These are phyloP conservation scores for Clavispora asparagi DNA, from an alignment of 805 yeast genomes.

Conservation along the genomic window DNA sequence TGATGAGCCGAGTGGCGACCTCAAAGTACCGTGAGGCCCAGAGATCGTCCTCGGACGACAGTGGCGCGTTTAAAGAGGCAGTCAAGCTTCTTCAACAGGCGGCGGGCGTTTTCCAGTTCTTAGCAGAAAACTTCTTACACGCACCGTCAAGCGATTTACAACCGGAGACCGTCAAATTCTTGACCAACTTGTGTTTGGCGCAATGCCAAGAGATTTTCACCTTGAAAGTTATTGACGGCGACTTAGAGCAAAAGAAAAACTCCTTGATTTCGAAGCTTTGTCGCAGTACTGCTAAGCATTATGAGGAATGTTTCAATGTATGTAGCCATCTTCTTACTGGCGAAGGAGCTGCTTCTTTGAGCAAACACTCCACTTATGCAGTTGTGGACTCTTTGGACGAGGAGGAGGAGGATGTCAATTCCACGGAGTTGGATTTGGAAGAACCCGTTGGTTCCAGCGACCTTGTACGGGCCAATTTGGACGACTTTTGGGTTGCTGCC, in stretches of 20 bases:
- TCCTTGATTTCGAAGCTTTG: slow-evolving; percentile 74
- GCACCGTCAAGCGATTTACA: slow-evolving; percentile 80
- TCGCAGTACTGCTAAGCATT: slow-evolving; percentile 52
- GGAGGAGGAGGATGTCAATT: slow-evolving; percentile 15
- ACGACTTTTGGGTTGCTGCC: slow-evolving; percentile 46
- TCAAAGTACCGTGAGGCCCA: slow-evolving; percentile 24
- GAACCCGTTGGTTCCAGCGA: slow-evolving; percentile 9
- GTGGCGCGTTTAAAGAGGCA: slow-evolving; percentile 50
- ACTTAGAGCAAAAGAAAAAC: slow-evolving; percentile 49
- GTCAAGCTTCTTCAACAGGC: slow-evolving; percentile 64
- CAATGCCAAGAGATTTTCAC: slow-evolving; percentile 87
- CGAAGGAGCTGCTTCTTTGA: slow-evolving; percentile 8
- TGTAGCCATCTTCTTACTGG: slow-evolving; percentile 22
- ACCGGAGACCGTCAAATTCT: slow-evolving; percentile 61
- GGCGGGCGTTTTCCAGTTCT: slow-evolving; percentile 68
- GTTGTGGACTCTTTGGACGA: slow-evolving; percentile 25
- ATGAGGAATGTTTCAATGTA: slow-evolving; percentile 45
- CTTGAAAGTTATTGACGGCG: slow-evolving; percentile 51
- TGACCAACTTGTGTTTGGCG: slow-evolving; percentile 65
- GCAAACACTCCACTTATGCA: slow-evolving; percentile 13
- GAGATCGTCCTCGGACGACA: slow-evolving; percentile 23
- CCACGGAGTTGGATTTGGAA: neutral
- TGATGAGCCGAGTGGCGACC: slow-evolving; percentile 48
- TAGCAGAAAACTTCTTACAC: slow-evolving; percentile 78
- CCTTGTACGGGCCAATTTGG: slow-evolving; percentile 24